Evolutionary conservation across 345 rosid species (phyloP), one percentile per base, ranked within the genome.

Genomic region (Trapa bicornis): DNA sequence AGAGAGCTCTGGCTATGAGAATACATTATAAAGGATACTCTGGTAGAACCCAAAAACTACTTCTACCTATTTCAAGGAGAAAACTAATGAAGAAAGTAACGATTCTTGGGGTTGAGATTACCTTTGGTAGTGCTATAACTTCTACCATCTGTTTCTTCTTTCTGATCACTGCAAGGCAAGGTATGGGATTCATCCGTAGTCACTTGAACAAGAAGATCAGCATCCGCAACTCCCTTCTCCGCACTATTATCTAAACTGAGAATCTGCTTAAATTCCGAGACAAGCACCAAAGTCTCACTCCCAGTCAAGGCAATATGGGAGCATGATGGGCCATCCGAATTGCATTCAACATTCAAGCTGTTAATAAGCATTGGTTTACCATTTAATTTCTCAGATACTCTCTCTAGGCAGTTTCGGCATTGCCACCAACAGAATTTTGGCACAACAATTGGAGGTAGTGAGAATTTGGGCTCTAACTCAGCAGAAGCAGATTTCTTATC

Each of bases 351-450:
- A n/a, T 45, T 61, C 39, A 54, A 67, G 35, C 7, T 32, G 37
- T 52, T 50, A 29, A 39, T 16, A 48, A 67, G 63, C 13, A 32
- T 35, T 1, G 37, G 11, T 58, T 58, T 61, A 3, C 65, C 66
- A 45, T 54, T 65, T 66, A 47, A 62, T 50, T 67, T 68, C 38
- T 47, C 35, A 22, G 37, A 36, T 48, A 38, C 29, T 67, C 16
- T 67, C 17, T 47, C 52, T 39, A 72, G 43, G 14, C 75, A 72
- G 33, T 47, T 66, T 29, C n/a, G 67, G 66, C 75, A 72, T 47
- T 50, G 48, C 75, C 75, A 72, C 75, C 75, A 72, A 47, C 75
- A 52, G 70, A 66, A 67, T 42, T 61, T 67, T 29, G 70, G 75
- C 62, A 67, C 54, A 14, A 67, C 71, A 36, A 72, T 48, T 22